Conservation (phyloP, 2,329 filamentous ascomycete genomes). For the Beauveria medogensis region DNA sequence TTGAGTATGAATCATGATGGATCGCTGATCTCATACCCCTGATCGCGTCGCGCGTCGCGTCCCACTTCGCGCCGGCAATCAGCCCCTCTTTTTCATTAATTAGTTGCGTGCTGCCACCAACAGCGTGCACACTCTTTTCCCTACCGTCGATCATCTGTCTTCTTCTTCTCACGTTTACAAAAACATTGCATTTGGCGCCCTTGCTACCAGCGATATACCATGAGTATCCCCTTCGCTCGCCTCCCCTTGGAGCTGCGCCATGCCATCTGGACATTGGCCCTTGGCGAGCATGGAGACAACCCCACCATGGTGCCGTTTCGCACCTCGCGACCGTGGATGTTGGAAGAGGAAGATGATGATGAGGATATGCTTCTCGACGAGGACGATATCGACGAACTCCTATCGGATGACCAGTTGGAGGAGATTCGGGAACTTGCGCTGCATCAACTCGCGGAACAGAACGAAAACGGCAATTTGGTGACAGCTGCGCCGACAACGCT, state of each 20-base stretch:
- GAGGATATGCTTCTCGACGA: neutral
- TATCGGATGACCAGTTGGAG: neutral
- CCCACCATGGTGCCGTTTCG: conserved; percentile 16
- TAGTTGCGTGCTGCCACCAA: neutral
- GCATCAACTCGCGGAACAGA: neutral
- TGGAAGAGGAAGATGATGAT: neutral
- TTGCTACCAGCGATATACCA: neutral
- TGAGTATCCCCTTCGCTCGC: conserved; percentile 13
- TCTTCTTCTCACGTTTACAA: neutral
- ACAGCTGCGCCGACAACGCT: neutral
- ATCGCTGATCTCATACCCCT: neutral
- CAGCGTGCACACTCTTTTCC: neutral
- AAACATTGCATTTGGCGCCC: neutral
- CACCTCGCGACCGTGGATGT: neutral
- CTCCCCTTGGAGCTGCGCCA: conserved; percentile 21
- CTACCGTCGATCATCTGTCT: neutral
- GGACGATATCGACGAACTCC: neutral
- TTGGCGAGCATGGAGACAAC: conserved; percentile 11
- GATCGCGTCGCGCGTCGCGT: conserved; percentile 2
- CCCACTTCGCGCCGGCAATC: conserved; percentile 1
- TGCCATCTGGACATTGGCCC: conserved; percentile 17
- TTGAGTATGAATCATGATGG: no score
- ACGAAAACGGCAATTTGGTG: neutral
- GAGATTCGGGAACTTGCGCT: neutral
- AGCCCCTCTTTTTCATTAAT: neutral